Evolutionary conservation across 805 yeast genomes (phyloP).

Genomic region (Ogataea polymorpha): DNA sequence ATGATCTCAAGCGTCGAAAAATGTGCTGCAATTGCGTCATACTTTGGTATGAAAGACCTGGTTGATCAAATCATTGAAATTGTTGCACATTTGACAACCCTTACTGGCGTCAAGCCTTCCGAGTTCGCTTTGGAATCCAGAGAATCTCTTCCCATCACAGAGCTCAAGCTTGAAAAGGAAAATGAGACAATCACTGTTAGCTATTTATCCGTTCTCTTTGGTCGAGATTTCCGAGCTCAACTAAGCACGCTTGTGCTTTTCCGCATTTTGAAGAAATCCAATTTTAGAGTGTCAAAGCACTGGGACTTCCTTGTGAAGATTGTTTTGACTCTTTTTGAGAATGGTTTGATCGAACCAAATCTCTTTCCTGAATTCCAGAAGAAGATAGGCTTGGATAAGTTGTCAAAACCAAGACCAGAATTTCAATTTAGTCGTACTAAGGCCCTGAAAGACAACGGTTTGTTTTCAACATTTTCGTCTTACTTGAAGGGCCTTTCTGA

Average conservation of each 20-base stretch:
- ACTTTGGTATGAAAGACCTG: constrained; percentile 51
- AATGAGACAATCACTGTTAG: constrained; percentile 68
- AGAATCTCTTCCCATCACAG: constrained; percentile 44
- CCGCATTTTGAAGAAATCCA: constrained; percentile 63
- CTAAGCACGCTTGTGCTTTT: constrained; percentile 82
- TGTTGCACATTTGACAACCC: constrained; percentile 66
- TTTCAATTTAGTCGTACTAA: constrained; percentile 60
- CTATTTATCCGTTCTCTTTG: constrained; percentile 78
- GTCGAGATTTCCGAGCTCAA: constrained; percentile 89
- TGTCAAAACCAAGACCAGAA: constrained; percentile 65
- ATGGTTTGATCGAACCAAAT: constrained; percentile 66
- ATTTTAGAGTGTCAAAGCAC: constrained; percentile 42
- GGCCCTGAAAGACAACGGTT: constrained; percentile 67
- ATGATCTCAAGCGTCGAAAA: constrained; percentile 88
- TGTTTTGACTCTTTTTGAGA: constrained; percentile 63
- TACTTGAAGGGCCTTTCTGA: constrained; percentile 85
- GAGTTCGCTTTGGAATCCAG: constrained; percentile 30
- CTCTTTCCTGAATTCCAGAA: constrained; percentile 64
- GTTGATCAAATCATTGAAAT: constrained; percentile 66
- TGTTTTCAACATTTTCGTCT: constrained; percentile 89
- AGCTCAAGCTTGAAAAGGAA: constrained; percentile 48
- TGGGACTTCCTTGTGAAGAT: constrained; percentile 65
- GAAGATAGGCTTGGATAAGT: constrained; percentile 45
- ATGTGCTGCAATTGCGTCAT: constrained; percentile 71
- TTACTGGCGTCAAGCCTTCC: constrained; percentile 43